phyloP scores from a whole-genome alignment of 305 asterid species.

The Fraxinus latifolia region DNA sequence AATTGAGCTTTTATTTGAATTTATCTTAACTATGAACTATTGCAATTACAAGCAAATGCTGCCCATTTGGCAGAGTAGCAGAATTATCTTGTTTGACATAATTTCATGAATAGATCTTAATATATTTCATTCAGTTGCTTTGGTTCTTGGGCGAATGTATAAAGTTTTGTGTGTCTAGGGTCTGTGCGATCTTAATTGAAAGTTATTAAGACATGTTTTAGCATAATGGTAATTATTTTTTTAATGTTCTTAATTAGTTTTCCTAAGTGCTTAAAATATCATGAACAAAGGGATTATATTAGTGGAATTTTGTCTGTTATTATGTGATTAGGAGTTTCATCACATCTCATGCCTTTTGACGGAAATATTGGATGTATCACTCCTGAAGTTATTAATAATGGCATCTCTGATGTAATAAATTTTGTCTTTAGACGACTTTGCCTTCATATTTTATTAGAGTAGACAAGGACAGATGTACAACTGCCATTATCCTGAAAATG shows the following conservation, averaged over 20 bases:
- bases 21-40: background rate
- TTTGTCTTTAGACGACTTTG: background rate
- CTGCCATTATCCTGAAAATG: background rate
- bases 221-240: background rate
- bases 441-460: background rate
- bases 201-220: background rate
- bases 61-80: constrained; percentile 2
- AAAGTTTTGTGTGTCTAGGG: background rate
- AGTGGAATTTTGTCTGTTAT: background rate
- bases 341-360: background rate
- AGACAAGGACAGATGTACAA: background rate
- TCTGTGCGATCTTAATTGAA: background rate
- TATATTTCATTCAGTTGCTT: background rate
- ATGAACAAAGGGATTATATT: background rate
- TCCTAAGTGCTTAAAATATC: background rate
- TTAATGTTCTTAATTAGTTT: background rate
- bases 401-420: background rate
- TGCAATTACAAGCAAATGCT: background rate
- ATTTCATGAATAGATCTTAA: background rate
- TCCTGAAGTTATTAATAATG: constrained; percentile 4
- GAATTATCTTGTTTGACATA: background rate
- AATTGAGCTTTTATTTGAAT: background rate
- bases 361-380: background rate
- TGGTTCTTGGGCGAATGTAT: background rate
- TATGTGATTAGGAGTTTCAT: background rate